A percentile compares a stretch with the other conserved stretches of the same genome.
Conservation (phyloP, 768 basidiomycete genomes). For the Termitomyces sp. region DNA sequence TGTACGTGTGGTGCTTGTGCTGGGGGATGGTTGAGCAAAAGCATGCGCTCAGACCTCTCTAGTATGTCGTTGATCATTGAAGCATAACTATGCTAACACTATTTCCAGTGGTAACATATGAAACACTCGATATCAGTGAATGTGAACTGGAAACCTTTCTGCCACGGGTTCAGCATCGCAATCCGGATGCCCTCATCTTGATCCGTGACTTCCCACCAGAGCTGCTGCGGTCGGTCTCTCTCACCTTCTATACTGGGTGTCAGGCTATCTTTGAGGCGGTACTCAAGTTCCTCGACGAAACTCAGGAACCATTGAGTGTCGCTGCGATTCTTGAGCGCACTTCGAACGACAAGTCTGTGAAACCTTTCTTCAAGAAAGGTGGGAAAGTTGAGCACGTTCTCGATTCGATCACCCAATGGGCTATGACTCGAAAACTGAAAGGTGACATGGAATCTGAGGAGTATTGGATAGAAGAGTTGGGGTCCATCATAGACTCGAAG, state of each 20-base stretch:
- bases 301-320: constrained; percentile 2
- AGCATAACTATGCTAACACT: background rate
- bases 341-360: background rate
- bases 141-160: background rate
- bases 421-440: constrained; percentile 12
- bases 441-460: constrained; percentile 9
- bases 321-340: constrained; percentile 3
- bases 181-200: background rate
- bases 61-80: background rate
- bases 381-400: constrained; percentile 25
- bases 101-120: background rate
- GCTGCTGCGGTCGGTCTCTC: constrained; percentile 8
- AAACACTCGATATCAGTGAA: background rate
- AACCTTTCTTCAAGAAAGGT: constrained; percentile 23
- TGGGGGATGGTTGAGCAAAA: constrained; percentile 21
- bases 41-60: constrained; percentile 11
- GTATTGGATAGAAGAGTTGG: background rate
- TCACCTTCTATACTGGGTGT: constrained; percentile 27
- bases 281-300: constrained; percentile 14
- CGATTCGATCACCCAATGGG: constrained; percentile 25
- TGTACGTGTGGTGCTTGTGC: constrained; percentile 14
- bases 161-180: background rate
- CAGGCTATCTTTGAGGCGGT: constrained; percentile 19
- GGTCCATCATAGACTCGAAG: too few relatives aligned
- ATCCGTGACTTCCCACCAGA: background rate